phyloP scores from a whole-genome alignment of 805 yeast genomes.

The Suhomyces sp. region DNA sequence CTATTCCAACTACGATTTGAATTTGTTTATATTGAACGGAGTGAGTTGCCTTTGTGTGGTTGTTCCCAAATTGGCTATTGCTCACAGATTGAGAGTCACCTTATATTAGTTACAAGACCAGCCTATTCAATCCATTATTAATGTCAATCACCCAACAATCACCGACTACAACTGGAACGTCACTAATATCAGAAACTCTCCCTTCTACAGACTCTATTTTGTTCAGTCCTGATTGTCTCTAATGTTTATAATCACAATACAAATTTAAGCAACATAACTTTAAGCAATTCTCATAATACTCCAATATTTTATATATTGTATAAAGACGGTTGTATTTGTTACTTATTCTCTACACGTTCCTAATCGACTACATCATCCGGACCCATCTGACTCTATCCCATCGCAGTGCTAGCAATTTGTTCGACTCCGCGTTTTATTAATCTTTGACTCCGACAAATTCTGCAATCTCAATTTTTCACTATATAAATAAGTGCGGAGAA shows the following conservation, averaged over 20 bases:
- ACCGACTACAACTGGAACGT: not conserved
- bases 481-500: constrained; percentile 2
- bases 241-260: not conserved
- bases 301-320: not conserved
- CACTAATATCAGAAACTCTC: not conserved
- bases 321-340: not conserved
- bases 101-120: constrained; percentile 20
- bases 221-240: not conserved
- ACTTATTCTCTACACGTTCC: not conserved
- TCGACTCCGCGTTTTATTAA: constrained; percentile 1
- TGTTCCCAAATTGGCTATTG: constrained; percentile 83
- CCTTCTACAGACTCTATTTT: not conserved
- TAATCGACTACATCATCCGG: not conserved
- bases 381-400: not conserved
- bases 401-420: not conserved
- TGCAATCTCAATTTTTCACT: not conserved
- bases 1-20: constrained; percentile 80
- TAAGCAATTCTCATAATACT: no score
- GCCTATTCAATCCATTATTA: not conserved
- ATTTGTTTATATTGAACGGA: constrained; percentile 74
- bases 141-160: not conserved
- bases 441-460: constrained; percentile 5
- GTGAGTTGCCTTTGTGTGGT: constrained; percentile 83
- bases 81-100: constrained; percentile 75
- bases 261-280: no score